These are phyloP conservation scores for Chlorella variabilis DNA, from an alignment of 163 green algal genomes.

Conservation along the genomic window DNA sequence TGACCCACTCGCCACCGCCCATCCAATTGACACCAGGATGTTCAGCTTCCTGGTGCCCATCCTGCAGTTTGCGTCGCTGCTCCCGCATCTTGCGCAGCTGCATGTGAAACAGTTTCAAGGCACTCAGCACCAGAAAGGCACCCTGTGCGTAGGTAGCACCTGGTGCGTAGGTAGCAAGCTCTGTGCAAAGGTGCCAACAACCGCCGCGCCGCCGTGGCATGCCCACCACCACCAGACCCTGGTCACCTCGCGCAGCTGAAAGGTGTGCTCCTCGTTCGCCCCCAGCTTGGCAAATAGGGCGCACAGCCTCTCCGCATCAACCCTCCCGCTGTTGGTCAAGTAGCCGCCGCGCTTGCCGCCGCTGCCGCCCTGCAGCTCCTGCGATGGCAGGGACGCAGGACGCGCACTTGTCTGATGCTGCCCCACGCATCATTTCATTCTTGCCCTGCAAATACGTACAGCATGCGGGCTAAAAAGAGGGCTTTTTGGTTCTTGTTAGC, in stretches of 20 bases:
- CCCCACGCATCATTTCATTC: too few species aligned
- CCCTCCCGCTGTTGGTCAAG: slow-evolving; percentile 66
- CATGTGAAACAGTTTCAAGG: too few species aligned
- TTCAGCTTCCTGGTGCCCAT: neutral
- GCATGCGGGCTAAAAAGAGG: slow-evolving; percentile 57
- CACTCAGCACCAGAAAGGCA: too few species aligned
- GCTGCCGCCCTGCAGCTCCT: slow-evolving; percentile 16
- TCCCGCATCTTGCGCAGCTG: slow-evolving; percentile 29
- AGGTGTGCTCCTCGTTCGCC: slow-evolving; percentile 43
- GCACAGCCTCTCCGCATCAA: slow-evolving; percentile 53
- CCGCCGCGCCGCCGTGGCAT: too few species aligned
- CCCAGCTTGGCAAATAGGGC: slow-evolving; percentile 60
- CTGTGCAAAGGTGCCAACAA: too few species aligned
- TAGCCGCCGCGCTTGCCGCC: slow-evolving; percentile 59
- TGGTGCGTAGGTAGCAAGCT: too few species aligned
- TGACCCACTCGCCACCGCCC: slow-evolving; percentile 47
- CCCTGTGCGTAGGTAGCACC: too few species aligned
- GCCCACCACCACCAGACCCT: too few species aligned
- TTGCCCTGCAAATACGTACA: too few species aligned
- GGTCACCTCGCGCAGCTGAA: slow-evolving; percentile 16
- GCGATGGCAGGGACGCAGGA: neutral
- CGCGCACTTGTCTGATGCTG: too few species aligned
- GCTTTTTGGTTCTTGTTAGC: too few species aligned
- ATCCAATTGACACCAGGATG: slow-evolving; percentile 11
- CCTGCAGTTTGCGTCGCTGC: slow-evolving; percentile 22